phyloP scores from a whole-genome alignment of 306 rosid species.

The Crataegus laevigata region DNA sequence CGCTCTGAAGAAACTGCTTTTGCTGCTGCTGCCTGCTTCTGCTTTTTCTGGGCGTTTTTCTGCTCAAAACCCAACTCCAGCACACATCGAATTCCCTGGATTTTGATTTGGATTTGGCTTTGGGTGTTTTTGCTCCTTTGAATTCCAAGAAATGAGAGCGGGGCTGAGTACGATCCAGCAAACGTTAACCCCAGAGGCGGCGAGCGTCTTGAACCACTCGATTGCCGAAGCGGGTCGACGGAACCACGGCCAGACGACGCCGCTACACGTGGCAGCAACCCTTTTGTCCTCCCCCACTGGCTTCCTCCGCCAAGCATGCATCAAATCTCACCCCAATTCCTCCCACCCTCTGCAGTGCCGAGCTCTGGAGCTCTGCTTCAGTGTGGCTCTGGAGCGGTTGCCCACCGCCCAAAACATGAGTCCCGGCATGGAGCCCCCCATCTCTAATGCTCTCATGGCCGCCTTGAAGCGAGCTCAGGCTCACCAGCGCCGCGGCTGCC shows the following conservation, averaged over 20 bases:
- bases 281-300: slow-evolving; percentile 72
- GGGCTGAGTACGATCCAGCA: neutral
- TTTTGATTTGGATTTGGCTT: neutral
- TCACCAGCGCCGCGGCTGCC: slow-evolving; percentile 94
- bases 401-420: slow-evolving; percentile 74
- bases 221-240: slow-evolving; percentile 90
- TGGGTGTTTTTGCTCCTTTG: neutral
- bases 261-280: slow-evolving; percentile 90
- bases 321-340: slow-evolving; percentile 91
- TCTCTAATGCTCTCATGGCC: slow-evolving; percentile 93
- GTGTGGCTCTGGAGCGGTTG: slow-evolving; percentile 81
- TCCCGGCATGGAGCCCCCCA: slow-evolving; percentile 69
- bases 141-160: neutral
- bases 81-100: too few species aligned
- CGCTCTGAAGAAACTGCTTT: too few species aligned
- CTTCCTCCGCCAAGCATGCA: slow-evolving; percentile 83
- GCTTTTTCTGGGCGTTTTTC: too few species aligned
- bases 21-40: too few species aligned
- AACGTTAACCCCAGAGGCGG: slow-evolving; percentile 76
- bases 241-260: slow-evolving; percentile 94
- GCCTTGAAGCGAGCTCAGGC: slow-evolving; percentile 95
- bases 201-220: slow-evolving; percentile 76
- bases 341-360: slow-evolving; percentile 98
- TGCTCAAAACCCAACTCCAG: neutral
- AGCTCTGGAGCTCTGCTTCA: slow-evolving; percentile 89